These are phyloP conservation scores for Termitomyces sp. DNA, from an alignment of 768 basidiomycete species.

Conservation along the genomic window DNA sequence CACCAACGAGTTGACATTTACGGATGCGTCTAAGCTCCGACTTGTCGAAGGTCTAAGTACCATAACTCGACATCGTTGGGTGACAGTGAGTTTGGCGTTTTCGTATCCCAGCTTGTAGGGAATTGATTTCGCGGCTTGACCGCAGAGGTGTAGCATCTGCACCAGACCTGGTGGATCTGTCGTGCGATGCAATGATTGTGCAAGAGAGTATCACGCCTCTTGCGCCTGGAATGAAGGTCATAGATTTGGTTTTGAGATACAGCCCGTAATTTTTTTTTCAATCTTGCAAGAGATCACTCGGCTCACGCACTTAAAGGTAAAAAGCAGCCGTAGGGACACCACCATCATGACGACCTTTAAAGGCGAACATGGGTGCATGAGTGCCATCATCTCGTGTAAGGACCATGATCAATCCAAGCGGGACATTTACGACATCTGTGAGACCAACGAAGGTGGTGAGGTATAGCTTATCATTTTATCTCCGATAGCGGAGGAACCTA, in stretches of 20 bases:
- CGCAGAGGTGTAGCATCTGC: conserved; percentile 74
- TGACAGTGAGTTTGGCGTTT: conserved; percentile 45
- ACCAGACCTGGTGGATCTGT: conserved; percentile 69
- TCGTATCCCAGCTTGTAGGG: not conserved
- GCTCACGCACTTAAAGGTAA: conserved; percentile 47
- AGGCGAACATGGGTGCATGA: conserved; percentile 75
- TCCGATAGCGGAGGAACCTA: conserved; percentile 3
- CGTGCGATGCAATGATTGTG: conserved; percentile 80
- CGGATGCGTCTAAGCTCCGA: conserved; percentile 66
- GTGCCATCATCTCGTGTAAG: conserved; percentile 71
- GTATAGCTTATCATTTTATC: conserved; percentile 37
- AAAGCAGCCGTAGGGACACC: conserved; percentile 68
- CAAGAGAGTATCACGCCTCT: conserved; percentile 74
- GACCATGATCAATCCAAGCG: conserved; percentile 64
- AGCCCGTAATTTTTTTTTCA: conserved; percentile 48
- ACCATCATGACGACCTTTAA: conserved; percentile 68
- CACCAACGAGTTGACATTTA: conserved; percentile 78
- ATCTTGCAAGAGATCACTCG: not conserved
- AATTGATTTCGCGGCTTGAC: conserved; percentile 3
- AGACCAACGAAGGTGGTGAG: conserved; percentile 76
- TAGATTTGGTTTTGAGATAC: conserved; percentile 91
- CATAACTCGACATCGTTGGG: conserved; percentile 69
- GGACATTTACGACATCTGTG: conserved; percentile 78
- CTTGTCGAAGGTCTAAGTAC: conserved; percentile 84
- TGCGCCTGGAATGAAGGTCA: conserved; percentile 87